These are phyloP conservation scores for Xylariaceae sp. DNA, from an alignment of 2,329 filamentous ascomycete species.

Conservation along the genomic window DNA sequence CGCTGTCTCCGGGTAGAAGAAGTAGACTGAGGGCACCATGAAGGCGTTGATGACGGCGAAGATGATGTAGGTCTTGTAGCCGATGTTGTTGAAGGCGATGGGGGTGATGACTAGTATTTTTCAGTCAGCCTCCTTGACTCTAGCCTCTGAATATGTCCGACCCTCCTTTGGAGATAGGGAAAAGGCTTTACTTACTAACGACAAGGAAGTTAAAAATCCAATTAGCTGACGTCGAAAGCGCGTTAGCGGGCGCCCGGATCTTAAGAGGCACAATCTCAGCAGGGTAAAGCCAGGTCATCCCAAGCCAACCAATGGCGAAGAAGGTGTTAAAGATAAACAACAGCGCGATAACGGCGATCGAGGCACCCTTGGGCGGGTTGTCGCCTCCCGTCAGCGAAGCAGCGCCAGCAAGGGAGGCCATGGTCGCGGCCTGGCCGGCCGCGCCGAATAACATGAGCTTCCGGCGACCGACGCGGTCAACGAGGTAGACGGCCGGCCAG, in stretches of 20 bases:
- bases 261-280: slow-evolving; percentile 50
- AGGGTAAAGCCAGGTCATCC: slow-evolving; percentile 54
- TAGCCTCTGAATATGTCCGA: too few species aligned
- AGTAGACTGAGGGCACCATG: slow-evolving; percentile 53
- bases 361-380: slow-evolving; percentile 21
- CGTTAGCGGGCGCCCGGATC: slow-evolving; percentile 53
- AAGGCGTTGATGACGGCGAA: slow-evolving; percentile 61
- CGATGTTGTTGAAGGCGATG: slow-evolving; percentile 51
- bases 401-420: slow-evolving; percentile 54
- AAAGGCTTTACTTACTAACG: slow-evolving; percentile 36
- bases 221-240: slow-evolving; percentile 44
- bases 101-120: slow-evolving; percentile 47
- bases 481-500: slow-evolving; percentile 55
- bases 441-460: slow-evolving; percentile 68
- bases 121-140: neutral
- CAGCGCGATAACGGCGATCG: slow-evolving; percentile 34
- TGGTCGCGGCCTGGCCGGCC: slow-evolving; percentile 56
- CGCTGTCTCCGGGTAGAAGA: slow-evolving; percentile 61
- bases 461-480: slow-evolving; percentile 61
- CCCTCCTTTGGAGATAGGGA: too few species aligned
- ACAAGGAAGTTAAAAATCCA: slow-evolving; percentile 61
- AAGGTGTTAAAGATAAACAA: slow-evolving; percentile 50
- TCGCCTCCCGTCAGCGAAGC: slow-evolving; percentile 28
- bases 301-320: slow-evolving; percentile 48
- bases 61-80: slow-evolving; percentile 57